phyloP scores from a whole-genome alignment of 129 eudicot species.

The Daucus carota region DH1_v3.0 NC_030385.2:38780001-38780500 shows the following conservation, averaged over 20 bases:
- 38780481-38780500: slow-evolving; percentile 12
- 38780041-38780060: not conserved
- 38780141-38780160: slow-evolving; percentile 18
- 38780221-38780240: slow-evolving; percentile 15
- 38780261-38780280: slow-evolving; percentile 15
- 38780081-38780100: slow-evolving; percentile 6
- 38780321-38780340: slow-evolving; percentile 11
- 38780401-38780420: slow-evolving; percentile 16
- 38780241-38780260: slow-evolving; percentile 16
- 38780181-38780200: slow-evolving; percentile 7
- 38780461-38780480: slow-evolving; percentile 8
- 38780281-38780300: slow-evolving; percentile 16
- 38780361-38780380: slow-evolving; percentile 14
- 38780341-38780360: slow-evolving; percentile 14
- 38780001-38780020: slow-evolving; percentile 1
- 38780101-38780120: slow-evolving; percentile 13
- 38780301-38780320: slow-evolving; percentile 18
- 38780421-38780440: slow-evolving; percentile 14
- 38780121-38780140: slow-evolving; percentile 6
- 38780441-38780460: slow-evolving; percentile 14
- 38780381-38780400: not conserved
- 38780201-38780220: slow-evolving; percentile 5
- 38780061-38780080: slow-evolving; percentile 11
- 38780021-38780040: not conserved
- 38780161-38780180: slow-evolving; percentile 3